These are phyloP conservation scores for Cercospora beticola DNA, from an alignment of 2,329 filamentous ascomycete species.

Conservation along the genomic window DNA sequence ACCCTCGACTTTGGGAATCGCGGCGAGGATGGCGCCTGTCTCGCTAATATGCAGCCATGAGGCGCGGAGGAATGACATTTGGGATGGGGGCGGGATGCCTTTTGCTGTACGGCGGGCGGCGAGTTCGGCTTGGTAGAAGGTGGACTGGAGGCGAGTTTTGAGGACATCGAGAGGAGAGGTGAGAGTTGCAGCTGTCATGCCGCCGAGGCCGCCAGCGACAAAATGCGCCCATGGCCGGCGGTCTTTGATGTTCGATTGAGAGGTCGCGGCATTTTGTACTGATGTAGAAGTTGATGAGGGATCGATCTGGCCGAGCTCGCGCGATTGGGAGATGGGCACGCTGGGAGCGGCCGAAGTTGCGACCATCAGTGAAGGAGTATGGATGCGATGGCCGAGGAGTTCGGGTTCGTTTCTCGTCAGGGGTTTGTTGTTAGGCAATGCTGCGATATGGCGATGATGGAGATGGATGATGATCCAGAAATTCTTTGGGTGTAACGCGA, in stretches of 20 bases:
- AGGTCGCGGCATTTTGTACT: slow-evolving; percentile 11
- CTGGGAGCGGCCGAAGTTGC: slow-evolving; percentile 10
- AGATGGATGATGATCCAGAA: not conserved
- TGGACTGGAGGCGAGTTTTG: slow-evolving; percentile 89
- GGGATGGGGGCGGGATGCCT: slow-evolving; percentile 52
- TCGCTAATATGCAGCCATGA: slow-evolving; percentile 75
- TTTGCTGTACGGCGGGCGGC: slow-evolving; percentile 64
- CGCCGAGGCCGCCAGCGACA: slow-evolving; percentile 82
- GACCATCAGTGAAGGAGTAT: slow-evolving; percentile 11
- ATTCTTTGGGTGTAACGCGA: not conserved
- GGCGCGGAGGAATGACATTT: slow-evolving; percentile 65
- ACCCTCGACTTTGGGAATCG: slow-evolving; percentile 79
- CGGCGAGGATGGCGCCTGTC: slow-evolving; percentile 79
- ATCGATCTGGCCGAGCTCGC: slow-evolving; percentile 33
- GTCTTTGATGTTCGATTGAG: slow-evolving; percentile 25
- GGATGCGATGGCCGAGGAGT: not conserved
- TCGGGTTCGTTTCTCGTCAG: not conserved
- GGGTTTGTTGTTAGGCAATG: not conserved
- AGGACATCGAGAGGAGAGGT: slow-evolving; percentile 92
- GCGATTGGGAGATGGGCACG: slow-evolving; percentile 14
- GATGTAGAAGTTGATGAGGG: slow-evolving; percentile 20
- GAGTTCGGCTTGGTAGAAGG: slow-evolving; percentile 88
- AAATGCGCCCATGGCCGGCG: slow-evolving; percentile 87
- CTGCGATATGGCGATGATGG: not conserved
- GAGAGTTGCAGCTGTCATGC: slow-evolving; percentile 88